These are phyloP conservation scores for Dactylellina cionopaga DNA, from an alignment of 2,329 filamentous ascomycete genomes.

Conservation along the genomic window DNA sequence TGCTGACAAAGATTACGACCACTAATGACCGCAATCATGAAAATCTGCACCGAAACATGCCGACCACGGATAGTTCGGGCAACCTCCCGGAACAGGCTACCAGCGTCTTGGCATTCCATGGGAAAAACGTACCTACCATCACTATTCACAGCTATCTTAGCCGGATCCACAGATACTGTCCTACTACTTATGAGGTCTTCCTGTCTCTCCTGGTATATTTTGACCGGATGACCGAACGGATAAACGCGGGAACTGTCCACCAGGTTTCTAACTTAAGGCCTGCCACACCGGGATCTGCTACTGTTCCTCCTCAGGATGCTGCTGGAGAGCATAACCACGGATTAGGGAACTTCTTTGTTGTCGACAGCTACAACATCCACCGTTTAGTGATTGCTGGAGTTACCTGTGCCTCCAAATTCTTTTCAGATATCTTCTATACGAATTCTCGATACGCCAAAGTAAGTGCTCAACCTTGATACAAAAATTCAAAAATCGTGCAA, in stretches of 20 bases:
- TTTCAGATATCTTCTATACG: constrained; percentile 98
- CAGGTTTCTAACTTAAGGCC: constrained; percentile 41
- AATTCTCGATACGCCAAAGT: constrained; percentile 99
- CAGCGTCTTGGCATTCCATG: constrained; percentile 91
- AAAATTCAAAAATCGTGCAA: constrained; percentile 53
- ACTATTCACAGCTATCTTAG: constrained; percentile 95
- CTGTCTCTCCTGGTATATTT: constrained; percentile 95
- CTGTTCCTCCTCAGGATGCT: constrained; percentile 44
- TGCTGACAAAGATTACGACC: constrained; percentile 95
- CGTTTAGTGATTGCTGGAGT: constrained; percentile 95
- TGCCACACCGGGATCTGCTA: constrained; percentile 41
- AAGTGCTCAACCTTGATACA: not conserved
- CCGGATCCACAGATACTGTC: constrained; percentile 98
- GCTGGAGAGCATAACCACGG: constrained; percentile 20
- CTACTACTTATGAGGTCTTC: constrained; percentile 98
- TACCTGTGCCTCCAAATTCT: constrained; percentile 99
- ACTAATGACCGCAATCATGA: constrained; percentile 96
- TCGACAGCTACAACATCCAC: constrained; percentile 99
- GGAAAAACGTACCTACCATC: constrained; percentile 96
- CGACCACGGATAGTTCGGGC: constrained; percentile 69
- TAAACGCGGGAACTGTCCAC: constrained; percentile 69
- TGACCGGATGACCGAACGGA: constrained; percentile 96
- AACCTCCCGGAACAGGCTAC: constrained; percentile 72
- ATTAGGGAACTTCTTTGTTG: constrained; percentile 82
- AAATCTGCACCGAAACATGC: constrained; percentile 79